Conservation (phyloP, 495 filamentous ascomycete genomes). For the Penicillium argentinense region DNA sequence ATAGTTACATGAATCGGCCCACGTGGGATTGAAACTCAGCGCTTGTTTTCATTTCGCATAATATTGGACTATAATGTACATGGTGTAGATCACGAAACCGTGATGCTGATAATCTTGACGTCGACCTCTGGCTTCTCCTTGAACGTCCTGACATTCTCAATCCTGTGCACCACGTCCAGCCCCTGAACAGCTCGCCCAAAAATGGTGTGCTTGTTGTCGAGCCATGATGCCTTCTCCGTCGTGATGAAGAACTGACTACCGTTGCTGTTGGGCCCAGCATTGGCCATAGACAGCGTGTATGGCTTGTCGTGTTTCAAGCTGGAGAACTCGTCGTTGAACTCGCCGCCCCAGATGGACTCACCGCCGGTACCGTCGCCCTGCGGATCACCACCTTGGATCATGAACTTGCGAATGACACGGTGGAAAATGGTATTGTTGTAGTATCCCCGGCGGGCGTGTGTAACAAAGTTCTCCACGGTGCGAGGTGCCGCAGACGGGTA, state of each 20-base stretch:
- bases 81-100: slow-evolving; percentile 27
- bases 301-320: slow-evolving; percentile 91
- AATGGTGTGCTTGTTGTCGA: slow-evolving; percentile 94
- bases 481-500: slow-evolving; percentile 92
- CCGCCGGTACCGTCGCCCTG: slow-evolving; percentile 94
- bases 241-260: slow-evolving; percentile 97
- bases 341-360: slow-evolving; percentile 93
- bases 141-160: slow-evolving; percentile 86
- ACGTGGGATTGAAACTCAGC: neutral
- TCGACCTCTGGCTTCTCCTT: slow-evolving; percentile 98
- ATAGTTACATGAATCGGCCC: neutral
- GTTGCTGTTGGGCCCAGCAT: slow-evolving; percentile 82
- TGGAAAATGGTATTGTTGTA: slow-evolving; percentile 99
- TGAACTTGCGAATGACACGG: slow-evolving; percentile 95
- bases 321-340: slow-evolving; percentile 95
- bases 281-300: slow-evolving; percentile 96
- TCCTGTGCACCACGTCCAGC: slow-evolving; percentile 92
- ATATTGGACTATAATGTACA: slow-evolving; percentile 3
- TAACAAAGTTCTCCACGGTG: slow-evolving; percentile 98
- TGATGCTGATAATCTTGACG: slow-evolving; percentile 94
- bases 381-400: slow-evolving; percentile 93
- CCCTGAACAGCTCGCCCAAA: slow-evolving; percentile 90
- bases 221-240: slow-evolving; percentile 93
- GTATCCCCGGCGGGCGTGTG: slow-evolving; percentile 82
- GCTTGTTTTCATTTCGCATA: slow-evolving; percentile 1